Base-by-base conservation (phyloP, 257 asterid genomes). In the Capsicum chinense region DNA sequence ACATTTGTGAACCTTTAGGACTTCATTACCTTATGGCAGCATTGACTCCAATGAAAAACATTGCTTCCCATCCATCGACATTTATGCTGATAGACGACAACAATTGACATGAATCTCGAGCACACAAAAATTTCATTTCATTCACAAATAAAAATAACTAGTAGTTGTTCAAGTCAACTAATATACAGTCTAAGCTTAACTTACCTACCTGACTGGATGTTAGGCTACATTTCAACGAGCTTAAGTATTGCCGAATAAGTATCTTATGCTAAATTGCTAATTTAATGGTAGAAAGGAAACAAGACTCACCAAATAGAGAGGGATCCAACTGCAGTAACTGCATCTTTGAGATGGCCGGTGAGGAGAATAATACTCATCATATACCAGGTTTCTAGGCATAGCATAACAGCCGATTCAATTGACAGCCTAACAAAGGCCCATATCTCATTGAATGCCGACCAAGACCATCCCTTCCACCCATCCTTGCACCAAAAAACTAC, bases 371-470 rank as follows among this genome's bases (percentile, higher is more conserved):
- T 92, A 81, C 97, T 92, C 97, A 91, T 93, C 93, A 91, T 88
- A 71, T 94, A 95, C 98, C 99, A 95, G 56, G 93, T 85, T 87
- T 95, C 99, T 48, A 95, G 84, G 88, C 98, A 95, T 78, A 94
- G 64, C 99, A 95, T 95, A 56, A 94, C 89, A 39, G 99, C 98
- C n/a, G 98, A 94, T 3, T 97, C 99, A 33, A 95, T 80, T 0
- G 99, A 95, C 6, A 95, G 92, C 89, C 93, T 90, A 64, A 94
- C 95, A 79, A 95, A 95, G 0, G 92, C 89, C 95, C 98, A 89
- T 0, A 95, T 92, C 39, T 95, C 98, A 33, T 83, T 83, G 78
- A 95, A 94, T 0, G 97, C 95, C 2, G 87, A 59, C 88, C 84
- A 26, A 2, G 98, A 93, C 86, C 92, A 91, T 37, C 98, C 99